Evolutionary conservation across 2,329 filamentous ascomycete genomes (phyloP), one percentile per base, ranked within the genome.

Genomic region (Pyrenochaeta sp.): DNA sequence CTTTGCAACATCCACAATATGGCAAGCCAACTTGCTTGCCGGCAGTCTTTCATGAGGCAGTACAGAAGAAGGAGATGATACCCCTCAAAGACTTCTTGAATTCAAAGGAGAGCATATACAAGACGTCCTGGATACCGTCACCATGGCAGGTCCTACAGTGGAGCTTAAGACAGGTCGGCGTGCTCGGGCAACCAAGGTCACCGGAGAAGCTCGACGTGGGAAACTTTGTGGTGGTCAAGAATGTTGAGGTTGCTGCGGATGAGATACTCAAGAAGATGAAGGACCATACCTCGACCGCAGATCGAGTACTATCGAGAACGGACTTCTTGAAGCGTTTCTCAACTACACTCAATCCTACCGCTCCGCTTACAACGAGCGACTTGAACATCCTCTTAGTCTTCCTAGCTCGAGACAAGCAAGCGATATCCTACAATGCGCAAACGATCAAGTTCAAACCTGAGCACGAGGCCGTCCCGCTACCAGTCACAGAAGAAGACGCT

Each of bases 21-120:
- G 95, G 95, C 1, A 85, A 88, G 40, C 95, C 95, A 1, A 82
- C 94, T 9, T 91, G 90, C 2, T 79, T 99, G 0, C 90, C 90
- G 1, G 86, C 88, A 3, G 95, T 93, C 4, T 80, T 98, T 43
- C 79, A 85, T 51, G 94, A 98, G 66, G 90, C 90, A 0, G 78
- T 95, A 1, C 80, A 83, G 45, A 85, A 82, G 37, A 86, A 83
- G 41, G 87, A 89, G 39, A 84, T 97, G 74, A 80, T 97, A 11
- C 86, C 89, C 0, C 68, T 94, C 10, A 78, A 84, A 12, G 83
- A 89, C 9, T 99, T 96, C 66, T 74, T 90, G 48, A 71, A 73
- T 3, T 80, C 83, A 1, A 83, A 82, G 47, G 85, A 88, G 50
- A 94, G 87, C 76, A 86, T 97, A 58, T 93, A 93, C 69, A 80